These are phyloP conservation scores for Calophaca sinica DNA, from an alignment of 306 rosid species.

Conservation along the genomic window DNA sequence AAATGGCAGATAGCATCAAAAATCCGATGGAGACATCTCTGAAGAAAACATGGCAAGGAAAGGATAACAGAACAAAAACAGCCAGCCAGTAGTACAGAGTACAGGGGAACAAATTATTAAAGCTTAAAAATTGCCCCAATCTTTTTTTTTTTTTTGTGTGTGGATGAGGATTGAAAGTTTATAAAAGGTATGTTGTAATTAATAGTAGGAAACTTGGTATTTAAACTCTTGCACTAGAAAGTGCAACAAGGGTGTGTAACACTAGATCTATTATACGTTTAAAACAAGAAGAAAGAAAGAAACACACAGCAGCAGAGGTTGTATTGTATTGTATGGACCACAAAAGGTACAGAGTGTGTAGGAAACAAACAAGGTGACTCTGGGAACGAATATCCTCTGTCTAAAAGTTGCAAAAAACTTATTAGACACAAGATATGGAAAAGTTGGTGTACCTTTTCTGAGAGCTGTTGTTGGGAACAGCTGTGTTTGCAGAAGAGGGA, in stretches of 20 bases:
- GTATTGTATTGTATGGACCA: conserved; percentile 79
- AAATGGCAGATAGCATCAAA: conserved; percentile 47
- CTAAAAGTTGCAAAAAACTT: conserved; percentile 47
- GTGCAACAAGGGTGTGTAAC: conserved; percentile 31
- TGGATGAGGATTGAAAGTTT: conserved; percentile 21
- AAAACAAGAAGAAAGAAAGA: conserved; percentile 34
- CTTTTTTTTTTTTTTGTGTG: background rate
- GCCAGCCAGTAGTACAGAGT: conserved; percentile 34
- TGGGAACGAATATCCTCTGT: conserved; percentile 75
- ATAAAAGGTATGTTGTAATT: conserved; percentile 22
- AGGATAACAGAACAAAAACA: conserved; percentile 48
- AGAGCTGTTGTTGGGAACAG: conserved; percentile 84
- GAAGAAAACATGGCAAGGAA: conserved; percentile 39
- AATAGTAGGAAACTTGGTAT: background rate
- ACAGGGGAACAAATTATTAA: conserved; percentile 18
- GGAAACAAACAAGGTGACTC: conserved; percentile 45
- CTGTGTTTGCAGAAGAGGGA: conserved; percentile 71
- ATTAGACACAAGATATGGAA: conserved; percentile 24
- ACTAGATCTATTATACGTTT: conserved; percentile 45
- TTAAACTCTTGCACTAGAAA: conserved; percentile 38
- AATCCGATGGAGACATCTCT: conserved; percentile 45
- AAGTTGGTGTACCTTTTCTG: conserved; percentile 82
- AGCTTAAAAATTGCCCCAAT: background rate
- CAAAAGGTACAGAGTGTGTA: conserved; percentile 1
- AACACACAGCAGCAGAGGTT: conserved; percentile 7